Conservation (phyloP, 2,329 filamentous ascomycete genomes). For the Hypoxylon sp. region DNA sequence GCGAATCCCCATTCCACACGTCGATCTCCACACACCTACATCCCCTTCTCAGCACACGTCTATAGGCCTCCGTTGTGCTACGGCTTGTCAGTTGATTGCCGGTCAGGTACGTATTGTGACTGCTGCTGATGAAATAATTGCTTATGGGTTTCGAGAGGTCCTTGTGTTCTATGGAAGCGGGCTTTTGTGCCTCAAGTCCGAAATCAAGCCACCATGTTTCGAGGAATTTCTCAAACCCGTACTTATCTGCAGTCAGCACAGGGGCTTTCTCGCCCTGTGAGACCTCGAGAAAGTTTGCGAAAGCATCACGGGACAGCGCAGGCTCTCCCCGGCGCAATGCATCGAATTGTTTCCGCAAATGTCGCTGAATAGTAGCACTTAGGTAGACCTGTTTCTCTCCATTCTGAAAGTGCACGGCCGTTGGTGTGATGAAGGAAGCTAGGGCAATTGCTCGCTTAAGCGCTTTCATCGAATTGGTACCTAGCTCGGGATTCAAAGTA, state of each 20-base stretch:
- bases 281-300: conserved; percentile 62
- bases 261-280: conserved; percentile 60
- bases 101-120: conserved; percentile 92
- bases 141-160: conserved; percentile 78
- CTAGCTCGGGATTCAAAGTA: conserved; percentile 46
- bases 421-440: conserved; percentile 48
- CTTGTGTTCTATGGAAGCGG: conserved; percentile 57
- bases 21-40: conserved; percentile 96
- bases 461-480: conserved; percentile 48
- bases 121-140: conserved; percentile 94
- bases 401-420: conserved; percentile 47
- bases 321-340: conserved; percentile 54
- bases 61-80: conserved; percentile 81
- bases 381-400: conserved; percentile 55
- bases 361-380: conserved; percentile 61
- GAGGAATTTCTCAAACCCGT: conserved; percentile 63
- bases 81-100: conserved; percentile 87
- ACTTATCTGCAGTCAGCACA: conserved; percentile 55
- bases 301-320: conserved; percentile 54
- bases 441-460: conserved; percentile 51
- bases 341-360: conserved; percentile 62
- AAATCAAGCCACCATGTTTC: conserved; percentile 60
- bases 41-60: conserved; percentile 76
- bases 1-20: conserved; percentile 81
- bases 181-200: conserved; percentile 58